Evolutionary conservation across 768 basidiomycete genomes (phyloP).

Genomic region (Tricholoma matsutake): DNA sequence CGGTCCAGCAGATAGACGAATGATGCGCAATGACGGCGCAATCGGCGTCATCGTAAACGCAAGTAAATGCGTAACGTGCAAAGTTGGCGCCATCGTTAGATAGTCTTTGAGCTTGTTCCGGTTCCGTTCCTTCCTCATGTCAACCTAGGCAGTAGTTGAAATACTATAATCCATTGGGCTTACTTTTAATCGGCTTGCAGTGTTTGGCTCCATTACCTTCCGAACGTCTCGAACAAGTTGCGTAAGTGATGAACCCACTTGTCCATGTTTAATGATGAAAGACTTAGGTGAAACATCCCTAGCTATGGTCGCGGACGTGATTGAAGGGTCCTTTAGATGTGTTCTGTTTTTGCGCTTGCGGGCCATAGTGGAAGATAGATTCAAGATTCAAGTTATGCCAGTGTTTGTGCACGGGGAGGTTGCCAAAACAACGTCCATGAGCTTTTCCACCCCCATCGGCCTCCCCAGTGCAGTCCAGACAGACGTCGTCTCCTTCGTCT

Average conservation of each 20-base stretch:
- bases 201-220: conserved; percentile 98
- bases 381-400: background rate
- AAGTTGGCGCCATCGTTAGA: conserved; percentile 83
- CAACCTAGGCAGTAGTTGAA: conserved; percentile 1
- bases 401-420: conserved; percentile 16
- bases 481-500: conserved; percentile 38
- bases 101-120: conserved; percentile 93
- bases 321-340: conserved; percentile 58
- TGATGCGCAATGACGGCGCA: conserved; percentile 82
- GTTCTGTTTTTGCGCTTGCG: conserved; percentile 78
- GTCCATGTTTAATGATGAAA: conserved; percentile 95
- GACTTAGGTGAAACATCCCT: conserved; percentile 67
- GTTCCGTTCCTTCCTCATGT: conserved; percentile 69
- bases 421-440: conserved; percentile 21
- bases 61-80: conserved; percentile 89
- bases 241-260: conserved; percentile 80
- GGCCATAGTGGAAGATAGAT: conserved; percentile 44
- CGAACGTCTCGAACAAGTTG: conserved; percentile 92
- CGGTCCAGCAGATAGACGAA: conserved; percentile 86
- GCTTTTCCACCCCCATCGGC: conserved; percentile 51
- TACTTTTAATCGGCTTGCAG: conserved; percentile 88
- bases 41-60: conserved; percentile 87
- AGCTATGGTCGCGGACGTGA: conserved; percentile 23
- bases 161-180: conserved; percentile 14
- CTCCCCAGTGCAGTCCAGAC: conserved; percentile 53